phyloP scores from a whole-genome alignment of 352 stramenopile species.

The Globisporangium polare region DNA sequence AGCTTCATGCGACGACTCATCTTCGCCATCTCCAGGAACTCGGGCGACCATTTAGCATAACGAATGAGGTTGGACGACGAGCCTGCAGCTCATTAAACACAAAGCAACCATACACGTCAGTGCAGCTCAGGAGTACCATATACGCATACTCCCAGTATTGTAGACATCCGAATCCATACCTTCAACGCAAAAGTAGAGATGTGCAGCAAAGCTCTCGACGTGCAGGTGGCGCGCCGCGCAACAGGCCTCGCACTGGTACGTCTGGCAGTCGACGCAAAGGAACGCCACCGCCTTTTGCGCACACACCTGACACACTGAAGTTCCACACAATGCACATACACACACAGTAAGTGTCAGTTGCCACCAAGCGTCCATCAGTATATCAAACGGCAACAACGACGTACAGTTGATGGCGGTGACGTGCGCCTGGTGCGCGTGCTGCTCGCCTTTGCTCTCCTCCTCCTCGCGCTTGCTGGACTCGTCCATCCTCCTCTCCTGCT shows the following conservation, averaged over 20 bases:
- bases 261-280: slow-evolving; percentile 47
- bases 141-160: not conserved
- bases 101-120: not conserved
- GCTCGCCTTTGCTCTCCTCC: slow-evolving; percentile 38
- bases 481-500: not conserved
- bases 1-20: slow-evolving; percentile 21
- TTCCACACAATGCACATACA: not conserved
- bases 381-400: slow-evolving; percentile 1
- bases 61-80: slow-evolving; percentile 34
- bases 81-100: slow-evolving; percentile 15
- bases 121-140: not conserved
- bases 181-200: slow-evolving; percentile 63
- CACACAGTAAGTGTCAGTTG: not conserved
- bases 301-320: slow-evolving; percentile 53
- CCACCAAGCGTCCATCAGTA: not conserved
- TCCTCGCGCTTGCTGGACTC: slow-evolving; percentile 12
- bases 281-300: slow-evolving; percentile 40
- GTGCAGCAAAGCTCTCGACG: slow-evolving; percentile 16
- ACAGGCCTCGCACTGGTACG: slow-evolving; percentile 58
- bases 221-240: slow-evolving; percentile 36
- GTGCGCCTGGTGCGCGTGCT: slow-evolving; percentile 40
- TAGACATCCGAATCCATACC: slow-evolving; percentile 20
- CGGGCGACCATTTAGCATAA: slow-evolving; percentile 39
- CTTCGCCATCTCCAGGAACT: slow-evolving; percentile 45
- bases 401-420: slow-evolving; percentile 43